These are phyloP conservation scores for Rhodotorula diobovata DNA, from an alignment of 768 basidiomycete species.

Conservation along the genomic window DNA sequence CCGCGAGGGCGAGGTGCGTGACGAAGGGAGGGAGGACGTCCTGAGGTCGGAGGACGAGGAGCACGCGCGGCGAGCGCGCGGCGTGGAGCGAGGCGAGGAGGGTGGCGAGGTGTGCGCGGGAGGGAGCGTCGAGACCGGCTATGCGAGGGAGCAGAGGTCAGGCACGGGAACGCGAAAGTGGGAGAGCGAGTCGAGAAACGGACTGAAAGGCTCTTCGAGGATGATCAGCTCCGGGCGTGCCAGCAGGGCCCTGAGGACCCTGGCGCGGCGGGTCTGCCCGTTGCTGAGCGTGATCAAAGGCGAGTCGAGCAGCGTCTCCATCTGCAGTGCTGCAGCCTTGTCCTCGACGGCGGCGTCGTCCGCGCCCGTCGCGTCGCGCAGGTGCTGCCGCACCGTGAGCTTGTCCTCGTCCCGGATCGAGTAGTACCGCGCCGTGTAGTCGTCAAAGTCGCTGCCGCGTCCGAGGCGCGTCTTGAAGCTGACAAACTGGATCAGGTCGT, in stretches of 20 bases:
- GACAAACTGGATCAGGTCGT: conserved; percentile 37
- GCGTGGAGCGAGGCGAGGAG: conserved; percentile 59
- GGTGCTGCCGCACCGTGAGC: conserved; percentile 66
- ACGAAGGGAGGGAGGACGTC: conserved; percentile 70
- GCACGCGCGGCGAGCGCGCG: conserved; percentile 56
- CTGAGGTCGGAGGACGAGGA: conserved; percentile 65
- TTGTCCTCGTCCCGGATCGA: conserved; percentile 79
- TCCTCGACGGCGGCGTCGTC: conserved; percentile 51
- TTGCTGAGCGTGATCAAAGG: conserved; percentile 82
- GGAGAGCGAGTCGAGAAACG: conserved; percentile 42
- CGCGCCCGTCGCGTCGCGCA: conserved; percentile 53
- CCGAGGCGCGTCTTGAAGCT: conserved; percentile 40
- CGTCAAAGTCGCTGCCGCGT: conserved; percentile 66
- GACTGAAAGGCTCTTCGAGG: conserved; percentile 88
- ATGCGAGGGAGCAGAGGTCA: not conserved
- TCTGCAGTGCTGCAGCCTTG: conserved; percentile 57
- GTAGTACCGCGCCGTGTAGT: conserved; percentile 85
- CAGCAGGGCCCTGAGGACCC: conserved; percentile 73
- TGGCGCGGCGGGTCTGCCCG: conserved; percentile 81
- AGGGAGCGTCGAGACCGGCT: conserved; percentile 73
- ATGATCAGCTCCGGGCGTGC: conserved; percentile 67
- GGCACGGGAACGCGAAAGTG: not conserved
- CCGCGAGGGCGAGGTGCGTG: conserved; percentile 57
- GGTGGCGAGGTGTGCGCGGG: conserved; percentile 56
- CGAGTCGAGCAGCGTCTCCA: conserved; percentile 66